Base-by-base conservation (phyloP, 805 yeast species). In the Saccharomycopsis babjevae region DNA sequence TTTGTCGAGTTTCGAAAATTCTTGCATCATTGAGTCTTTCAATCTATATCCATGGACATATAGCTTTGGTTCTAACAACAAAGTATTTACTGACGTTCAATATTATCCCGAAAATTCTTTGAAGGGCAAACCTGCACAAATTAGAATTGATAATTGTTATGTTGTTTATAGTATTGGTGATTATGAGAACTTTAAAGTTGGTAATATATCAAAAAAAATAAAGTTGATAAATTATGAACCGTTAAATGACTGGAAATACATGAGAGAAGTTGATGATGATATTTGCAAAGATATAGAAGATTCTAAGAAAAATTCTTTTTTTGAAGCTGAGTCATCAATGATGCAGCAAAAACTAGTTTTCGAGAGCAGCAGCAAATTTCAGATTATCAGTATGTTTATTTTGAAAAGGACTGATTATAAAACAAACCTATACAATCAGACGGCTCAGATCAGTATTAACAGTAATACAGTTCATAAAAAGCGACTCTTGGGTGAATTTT, bases 401-500 rank as follows among this genome's bases (percentile, higher is more conserved):
- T 57, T 63, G 59, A 61, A 59, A 25, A 20, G 61, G 18, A 39
- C 54, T 1, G 43, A 38, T 13, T 58, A 58, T 16, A 43, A 55
- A 11, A 34, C 50, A 13, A 57, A 40, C 30, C 34, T 60, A 36
- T 57, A 50, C 50, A 60, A 60, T 18, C 46, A 56, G 13, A 42
- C 25, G 1, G 39, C 56, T 20, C 52, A 34, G 28, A 61, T 52
- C 18, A 56, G 63, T 20, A 67, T 66, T n/a, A 54, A 59, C 13
- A 72, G 69, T 5, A 71, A 69, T 39, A 73, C 69, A 15, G 72
- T 69, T 20, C 57, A 59, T 7, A 61, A 68, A 5, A 74, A 71
- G 36, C 77, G 76, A 50, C 74, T 83, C 68, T 75, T 87, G 61
- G 86, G 89, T 1, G 80, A 83, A 58, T 70, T 89, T 50, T 73